Base-by-base conservation (phyloP, 495 filamentous ascomycete genomes). In the Bombardia bombarda region DNA sequence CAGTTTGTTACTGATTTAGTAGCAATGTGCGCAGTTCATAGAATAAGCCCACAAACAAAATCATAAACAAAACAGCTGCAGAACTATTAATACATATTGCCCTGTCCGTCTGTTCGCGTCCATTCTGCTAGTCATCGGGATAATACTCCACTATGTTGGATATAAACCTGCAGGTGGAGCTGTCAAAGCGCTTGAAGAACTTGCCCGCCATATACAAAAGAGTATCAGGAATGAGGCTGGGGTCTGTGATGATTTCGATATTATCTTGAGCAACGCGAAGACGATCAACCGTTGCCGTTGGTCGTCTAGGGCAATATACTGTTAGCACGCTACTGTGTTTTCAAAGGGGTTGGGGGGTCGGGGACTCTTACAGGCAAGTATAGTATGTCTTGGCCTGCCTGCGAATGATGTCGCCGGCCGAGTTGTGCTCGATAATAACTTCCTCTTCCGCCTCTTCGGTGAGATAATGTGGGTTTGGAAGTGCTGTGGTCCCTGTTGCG, bases 131-230 rank as follows among this genome's bases (percentile, higher is more conserved):
- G 63, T 90, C 86, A 56, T 93, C 83, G 1, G 90, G 90, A 61
- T 88, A 96, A 49, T 87, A 79, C 50, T 92, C 87, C 53, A 59
- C 68, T 18, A 95, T 72, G 60, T 96, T 97, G 50, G 87, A 92
- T 5, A 95, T 72, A 69, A 98, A 98, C 2, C 63, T 68, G 40
- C 74, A 69, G 0, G 55, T 66, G n/a, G 61, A 62, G 24, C 57
- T 50, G 60, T 94, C 86, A 78, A 87, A 96, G 16, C 90, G 72
- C 65, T 88, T 95, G 55, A 97, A 96, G 62, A 85, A 83, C 53
- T 80, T 83, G 9, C 92, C 92, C 2, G 89, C 89, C 47, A 90
- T 68, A 38, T 66, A 66, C 48, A 82, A 72, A 39, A 95, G 63
- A 3, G 68, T 66, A 9, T 63, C 56, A 0, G 78, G 50, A 47